Percentiles rank a stretch among this genome's conserved stretches.
Conservation (phyloP, 78 protist genomes). For the Dictyostelium firmibasis region DNA sequence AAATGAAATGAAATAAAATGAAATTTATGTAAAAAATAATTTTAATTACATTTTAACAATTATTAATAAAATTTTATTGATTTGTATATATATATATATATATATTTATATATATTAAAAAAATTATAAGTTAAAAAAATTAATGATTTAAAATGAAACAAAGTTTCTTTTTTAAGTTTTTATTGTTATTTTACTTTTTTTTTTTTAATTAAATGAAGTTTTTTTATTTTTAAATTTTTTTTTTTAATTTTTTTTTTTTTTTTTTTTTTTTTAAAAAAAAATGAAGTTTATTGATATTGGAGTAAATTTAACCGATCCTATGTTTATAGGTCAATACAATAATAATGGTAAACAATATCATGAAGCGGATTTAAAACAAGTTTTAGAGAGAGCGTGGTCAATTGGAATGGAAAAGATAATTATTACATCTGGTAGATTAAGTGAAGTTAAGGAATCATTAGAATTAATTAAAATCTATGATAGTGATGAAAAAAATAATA, state of each 20-base stretch:
- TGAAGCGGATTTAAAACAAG: conserved; percentile 38
- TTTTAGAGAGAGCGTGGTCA: conserved; percentile 36
- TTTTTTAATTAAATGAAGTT: background rate
- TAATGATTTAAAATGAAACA: no score
- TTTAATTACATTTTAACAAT: no score
- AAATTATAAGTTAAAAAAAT: no score
- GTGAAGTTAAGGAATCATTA: conserved; percentile 47
- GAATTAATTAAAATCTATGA: conserved; percentile 9
- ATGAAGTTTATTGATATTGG: conserved; percentile 76
- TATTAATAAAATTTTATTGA: no score
- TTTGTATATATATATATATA: no score
- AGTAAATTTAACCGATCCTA: conserved; percentile 53
- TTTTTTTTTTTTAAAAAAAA: background rate
- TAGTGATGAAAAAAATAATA: background rate
- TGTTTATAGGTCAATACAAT: conserved; percentile 62
- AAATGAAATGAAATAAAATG: no score
- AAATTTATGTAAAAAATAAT: no score
- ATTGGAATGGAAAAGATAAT: conserved; percentile 64
- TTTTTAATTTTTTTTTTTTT: background rate
- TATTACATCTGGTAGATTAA: conserved; percentile 46
- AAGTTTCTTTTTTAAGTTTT: no score
- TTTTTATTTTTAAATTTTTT: background rate
- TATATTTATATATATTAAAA: no score
- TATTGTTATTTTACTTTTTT: no score
- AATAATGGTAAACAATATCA: conserved; percentile 45